Evolutionary conservation across 352 stramenopile species (phyloP).

Genomic region (Phytophthora ohioensis): DNA sequence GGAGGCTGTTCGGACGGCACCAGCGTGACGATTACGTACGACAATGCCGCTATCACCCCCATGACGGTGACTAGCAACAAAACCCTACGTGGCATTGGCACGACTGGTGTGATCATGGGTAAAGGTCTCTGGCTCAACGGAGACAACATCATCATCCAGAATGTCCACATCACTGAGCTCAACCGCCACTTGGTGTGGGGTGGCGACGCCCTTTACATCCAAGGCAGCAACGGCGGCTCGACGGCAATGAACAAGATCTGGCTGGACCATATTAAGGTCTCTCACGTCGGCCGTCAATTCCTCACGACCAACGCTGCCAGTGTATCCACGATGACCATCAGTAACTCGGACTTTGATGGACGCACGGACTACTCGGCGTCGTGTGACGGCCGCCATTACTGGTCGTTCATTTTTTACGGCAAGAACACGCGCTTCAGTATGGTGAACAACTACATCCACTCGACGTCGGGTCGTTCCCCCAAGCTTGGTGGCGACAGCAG

Average conservation of each 20-base stretch:
- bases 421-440: conserved; percentile 43
- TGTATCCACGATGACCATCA: conserved; percentile 48
- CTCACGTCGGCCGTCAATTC: conserved; percentile 26
- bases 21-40: conserved; percentile 31
- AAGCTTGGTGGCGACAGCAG: conserved; percentile 38
- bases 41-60: conserved; percentile 30
- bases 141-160: conserved; percentile 59
- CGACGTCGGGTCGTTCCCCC: conserved; percentile 33
- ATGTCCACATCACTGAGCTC: conserved; percentile 40
- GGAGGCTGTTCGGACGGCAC: conserved; percentile 29
- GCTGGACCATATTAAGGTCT: conserved; percentile 57
- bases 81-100: conserved; percentile 46
- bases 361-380: conserved; percentile 43
- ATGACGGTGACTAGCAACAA: conserved; percentile 54
- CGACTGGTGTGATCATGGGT: conserved; percentile 44
- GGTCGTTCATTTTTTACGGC: conserved; percentile 46
- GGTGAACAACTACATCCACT: conserved; percentile 48
- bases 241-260: conserved; percentile 48
- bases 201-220: conserved; percentile 33
- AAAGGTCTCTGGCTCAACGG: conserved; percentile 47
- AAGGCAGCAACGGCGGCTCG: conserved; percentile 30
- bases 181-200: conserved; percentile 45
- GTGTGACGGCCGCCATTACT: conserved; percentile 56
- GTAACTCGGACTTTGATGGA: conserved; percentile 59
- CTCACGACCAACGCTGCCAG: conserved; percentile 41